These are phyloP conservation scores for Bassia scoparia DNA, from an alignment of 148 eudicot species.

Conservation along the genomic window DNA sequence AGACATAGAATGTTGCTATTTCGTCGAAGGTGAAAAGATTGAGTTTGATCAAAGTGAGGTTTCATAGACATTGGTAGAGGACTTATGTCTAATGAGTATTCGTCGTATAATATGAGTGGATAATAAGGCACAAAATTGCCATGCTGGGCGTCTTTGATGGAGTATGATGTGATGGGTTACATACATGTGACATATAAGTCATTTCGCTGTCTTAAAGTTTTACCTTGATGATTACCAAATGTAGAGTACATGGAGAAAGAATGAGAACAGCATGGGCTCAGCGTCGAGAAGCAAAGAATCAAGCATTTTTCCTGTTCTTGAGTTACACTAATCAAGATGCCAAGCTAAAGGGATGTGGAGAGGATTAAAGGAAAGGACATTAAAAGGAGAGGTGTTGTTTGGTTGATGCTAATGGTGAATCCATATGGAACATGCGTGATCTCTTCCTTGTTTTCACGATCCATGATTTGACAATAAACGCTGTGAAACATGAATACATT, in stretches of 20 bases:
- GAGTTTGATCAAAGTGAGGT: background rate
- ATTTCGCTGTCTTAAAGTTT: background rate
- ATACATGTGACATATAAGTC: slow-evolving; percentile 12
- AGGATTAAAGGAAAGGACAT: background rate
- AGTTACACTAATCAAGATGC: background rate
- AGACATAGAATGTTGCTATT: background rate
- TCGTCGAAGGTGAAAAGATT: background rate
- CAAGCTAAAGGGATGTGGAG: slow-evolving; percentile 18
- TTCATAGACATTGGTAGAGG: background rate
- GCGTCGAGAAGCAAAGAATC: background rate
- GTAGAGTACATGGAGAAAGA: slow-evolving; percentile 4
- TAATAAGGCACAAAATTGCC: slow-evolving; percentile 4
- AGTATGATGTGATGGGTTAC: background rate
- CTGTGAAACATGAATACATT: background rate
- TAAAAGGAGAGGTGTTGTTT: background rate
- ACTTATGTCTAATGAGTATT: background rate
- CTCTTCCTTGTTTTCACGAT: background rate
- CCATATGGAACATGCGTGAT: background rate
- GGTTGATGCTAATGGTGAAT: background rate
- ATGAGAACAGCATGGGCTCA: background rate
- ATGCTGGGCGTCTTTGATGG: background rate
- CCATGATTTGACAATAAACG: background rate
- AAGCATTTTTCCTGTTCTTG: slow-evolving; percentile 8
- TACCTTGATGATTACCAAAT: background rate
- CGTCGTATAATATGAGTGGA: background rate